Conservation (phyloP, 2,329 filamentous ascomycete species). For the Hypocreales sp. region DNA sequence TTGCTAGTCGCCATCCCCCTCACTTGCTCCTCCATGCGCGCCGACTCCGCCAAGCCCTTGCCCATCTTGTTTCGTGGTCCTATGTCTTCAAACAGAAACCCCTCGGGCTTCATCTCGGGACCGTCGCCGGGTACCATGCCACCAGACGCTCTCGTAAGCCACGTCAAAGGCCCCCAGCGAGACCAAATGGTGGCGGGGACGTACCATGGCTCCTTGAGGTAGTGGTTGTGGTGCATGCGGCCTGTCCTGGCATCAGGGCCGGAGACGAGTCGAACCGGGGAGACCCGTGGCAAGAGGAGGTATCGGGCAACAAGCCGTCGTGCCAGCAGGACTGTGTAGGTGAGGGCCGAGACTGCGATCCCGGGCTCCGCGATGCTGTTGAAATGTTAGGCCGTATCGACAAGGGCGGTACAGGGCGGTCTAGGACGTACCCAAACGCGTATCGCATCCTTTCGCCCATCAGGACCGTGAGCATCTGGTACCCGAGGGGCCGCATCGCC, state of each 20-base stretch:
- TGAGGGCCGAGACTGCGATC: slow-evolving; percentile 17
- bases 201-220: slow-evolving; percentile 52
- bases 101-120: slow-evolving; percentile 25
- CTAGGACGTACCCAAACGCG: slow-evolving; percentile 42
- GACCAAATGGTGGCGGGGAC: slow-evolving; percentile 41
- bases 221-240: slow-evolving; percentile 31
- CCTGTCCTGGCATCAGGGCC: slow-evolving; percentile 37
- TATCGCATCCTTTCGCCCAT: slow-evolving; percentile 49
- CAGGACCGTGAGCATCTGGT: slow-evolving; percentile 37
- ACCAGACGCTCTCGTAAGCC: slow-evolving; percentile 26
- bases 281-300: slow-evolving; percentile 41
- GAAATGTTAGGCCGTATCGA: slow-evolving; percentile 1
- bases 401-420: background rate
- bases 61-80: slow-evolving; percentile 42
- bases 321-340: slow-evolving; percentile 29
- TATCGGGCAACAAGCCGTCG: slow-evolving; percentile 42
- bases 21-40: slow-evolving; percentile 13
- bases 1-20: slow-evolving; percentile 14
- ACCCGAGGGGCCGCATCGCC: slow-evolving; percentile 26
- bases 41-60: slow-evolving; percentile 31
- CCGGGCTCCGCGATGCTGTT: slow-evolving; percentile 28
- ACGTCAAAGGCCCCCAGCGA: slow-evolving; percentile 43
- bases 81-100: slow-evolving; percentile 41
- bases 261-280: slow-evolving; percentile 21
- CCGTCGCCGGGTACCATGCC: slow-evolving; percentile 29